Evolutionary conservation across 2,329 filamentous ascomycete genomes (phyloP).

Genomic region (Trichoderma cornu-damae): DNA sequence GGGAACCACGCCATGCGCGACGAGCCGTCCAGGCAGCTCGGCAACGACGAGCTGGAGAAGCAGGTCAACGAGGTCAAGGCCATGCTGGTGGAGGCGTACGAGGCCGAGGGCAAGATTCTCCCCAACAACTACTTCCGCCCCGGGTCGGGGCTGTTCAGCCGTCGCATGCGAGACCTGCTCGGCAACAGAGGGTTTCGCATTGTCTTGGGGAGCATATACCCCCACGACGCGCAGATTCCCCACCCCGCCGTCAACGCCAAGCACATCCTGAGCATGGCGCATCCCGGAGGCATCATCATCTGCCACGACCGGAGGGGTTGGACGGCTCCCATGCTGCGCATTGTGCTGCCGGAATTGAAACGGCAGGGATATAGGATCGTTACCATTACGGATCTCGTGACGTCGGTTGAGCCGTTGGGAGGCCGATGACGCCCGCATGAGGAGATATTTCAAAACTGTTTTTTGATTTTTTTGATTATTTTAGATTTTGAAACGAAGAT

Average conservation of each 20-base stretch:
- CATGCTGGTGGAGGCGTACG: constrained; percentile 55
- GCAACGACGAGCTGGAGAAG: constrained; percentile 50
- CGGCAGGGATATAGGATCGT: constrained; percentile 65
- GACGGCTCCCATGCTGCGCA: constrained; percentile 72
- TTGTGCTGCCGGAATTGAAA: constrained; percentile 66
- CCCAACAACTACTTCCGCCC: constrained; percentile 70
- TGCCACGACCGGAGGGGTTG: constrained; percentile 81
- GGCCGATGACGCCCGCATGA: constrained; percentile 21
- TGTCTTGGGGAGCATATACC: constrained; percentile 80
- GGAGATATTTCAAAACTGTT: not conserved
- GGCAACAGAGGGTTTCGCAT: constrained; percentile 60
- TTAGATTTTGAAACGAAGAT: not conserved
- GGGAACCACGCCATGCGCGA: constrained; percentile 89
- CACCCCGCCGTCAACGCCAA: constrained; percentile 64
- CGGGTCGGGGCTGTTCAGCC: constrained; percentile 77
- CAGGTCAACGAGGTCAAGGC: constrained; percentile 63
- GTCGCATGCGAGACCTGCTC: constrained; percentile 59
- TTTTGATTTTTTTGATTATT: not conserved
- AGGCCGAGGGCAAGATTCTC: constrained; percentile 39
- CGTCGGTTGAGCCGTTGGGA: constrained; percentile 30
- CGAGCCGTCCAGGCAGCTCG: constrained; percentile 63
- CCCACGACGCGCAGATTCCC: constrained; percentile 82
- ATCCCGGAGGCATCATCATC: constrained; percentile 73
- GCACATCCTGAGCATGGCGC: constrained; percentile 75
- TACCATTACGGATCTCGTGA: constrained; percentile 63